Evolutionary conservation across 2,329 filamentous ascomycete species (phyloP).

Genomic region (Aspergillus sp.): DNA sequence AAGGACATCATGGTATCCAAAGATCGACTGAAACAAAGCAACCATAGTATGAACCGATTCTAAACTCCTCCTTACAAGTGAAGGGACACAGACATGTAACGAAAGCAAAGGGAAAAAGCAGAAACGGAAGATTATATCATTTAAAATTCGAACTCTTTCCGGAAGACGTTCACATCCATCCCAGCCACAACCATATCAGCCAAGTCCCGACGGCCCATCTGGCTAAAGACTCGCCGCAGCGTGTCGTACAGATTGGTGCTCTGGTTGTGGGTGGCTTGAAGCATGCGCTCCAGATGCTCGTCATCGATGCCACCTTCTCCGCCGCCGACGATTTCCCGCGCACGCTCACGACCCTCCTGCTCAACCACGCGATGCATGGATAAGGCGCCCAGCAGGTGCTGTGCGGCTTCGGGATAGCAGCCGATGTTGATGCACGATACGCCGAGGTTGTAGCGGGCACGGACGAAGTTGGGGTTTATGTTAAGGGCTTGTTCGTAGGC

Average conservation of each 20-base stretch:
- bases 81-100: slow-evolving; percentile 2
- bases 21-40: slow-evolving; percentile 5
- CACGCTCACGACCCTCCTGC: slow-evolving; percentile 77
- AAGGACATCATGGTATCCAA: slow-evolving; percentile 16
- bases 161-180: slow-evolving; percentile 87
- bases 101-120: neutral
- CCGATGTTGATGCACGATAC: slow-evolving; percentile 97
- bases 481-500: slow-evolving; percentile 92
- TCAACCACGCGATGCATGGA: slow-evolving; percentile 96
- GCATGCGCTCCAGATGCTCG: slow-evolving; percentile 78
- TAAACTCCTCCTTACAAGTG: neutral
- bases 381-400: slow-evolving; percentile 86
- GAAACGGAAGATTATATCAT: slow-evolving; percentile 2
- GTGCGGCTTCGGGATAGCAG: slow-evolving; percentile 88
- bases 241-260: slow-evolving; percentile 98
- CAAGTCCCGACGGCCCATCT: slow-evolving; percentile 88
- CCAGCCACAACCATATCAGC: slow-evolving; percentile 83
- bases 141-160: slow-evolving; percentile 85
- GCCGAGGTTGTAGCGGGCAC: slow-evolving; percentile 93
- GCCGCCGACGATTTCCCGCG: slow-evolving; percentile 73
- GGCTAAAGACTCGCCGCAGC: slow-evolving; percentile 86
- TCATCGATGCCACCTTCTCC: slow-evolving; percentile 58
- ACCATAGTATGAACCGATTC: neutral
- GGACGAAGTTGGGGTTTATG: slow-evolving; percentile 92
- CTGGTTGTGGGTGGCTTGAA: slow-evolving; percentile 77